Conservation (phyloP, 1,284 basidiomycete genomes). For the Stereum hirsutum region DNA sequence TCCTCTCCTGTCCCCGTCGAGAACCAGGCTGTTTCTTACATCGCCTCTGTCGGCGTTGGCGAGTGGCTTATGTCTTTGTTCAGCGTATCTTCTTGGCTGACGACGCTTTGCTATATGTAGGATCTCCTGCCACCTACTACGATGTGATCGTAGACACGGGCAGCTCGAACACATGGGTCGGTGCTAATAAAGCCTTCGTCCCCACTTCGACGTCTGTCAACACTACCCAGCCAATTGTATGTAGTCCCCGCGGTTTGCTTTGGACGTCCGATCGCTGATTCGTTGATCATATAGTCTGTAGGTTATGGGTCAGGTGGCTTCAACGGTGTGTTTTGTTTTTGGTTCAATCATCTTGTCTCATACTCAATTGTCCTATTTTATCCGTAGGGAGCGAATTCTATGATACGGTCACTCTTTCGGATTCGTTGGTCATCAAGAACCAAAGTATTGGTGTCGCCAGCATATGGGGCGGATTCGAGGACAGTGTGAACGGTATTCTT, state of each 20-base stretch:
- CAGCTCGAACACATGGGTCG: constrained; percentile 41
- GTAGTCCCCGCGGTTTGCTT: constrained; percentile 7
- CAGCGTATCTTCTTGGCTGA: too few species aligned
- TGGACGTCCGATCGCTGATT: constrained; percentile 1
- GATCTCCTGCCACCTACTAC: constrained; percentile 50
- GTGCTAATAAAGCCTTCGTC: constrained; percentile 34
- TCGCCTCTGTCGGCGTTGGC: constrained; percentile 47
- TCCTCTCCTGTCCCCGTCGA: too few species aligned
- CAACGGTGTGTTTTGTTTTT: too few species aligned
- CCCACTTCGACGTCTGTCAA: constrained; percentile 30
- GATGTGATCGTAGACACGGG: constrained; percentile 48
- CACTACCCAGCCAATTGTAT: constrained; percentile 32
- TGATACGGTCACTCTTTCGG: constrained; percentile 36
- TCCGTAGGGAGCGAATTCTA: too few species aligned
- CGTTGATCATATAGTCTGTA: constrained; percentile 21
- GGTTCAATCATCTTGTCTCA: too few species aligned
- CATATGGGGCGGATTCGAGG: constrained; percentile 27
- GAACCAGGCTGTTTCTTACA: too few species aligned
- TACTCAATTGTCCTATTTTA: too few species aligned
- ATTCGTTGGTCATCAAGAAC: constrained; percentile 30
- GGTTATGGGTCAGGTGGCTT: constrained; percentile 43
- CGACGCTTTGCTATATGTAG: too few species aligned
- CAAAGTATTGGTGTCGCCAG: constrained; percentile 46
- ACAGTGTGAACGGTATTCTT: constrained; percentile 47
- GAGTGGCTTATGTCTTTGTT: too few species aligned